phyloP scores from a whole-genome alignment of 2,329 filamentous ascomycete genomes.

The Talaromyces sp. region DNA sequence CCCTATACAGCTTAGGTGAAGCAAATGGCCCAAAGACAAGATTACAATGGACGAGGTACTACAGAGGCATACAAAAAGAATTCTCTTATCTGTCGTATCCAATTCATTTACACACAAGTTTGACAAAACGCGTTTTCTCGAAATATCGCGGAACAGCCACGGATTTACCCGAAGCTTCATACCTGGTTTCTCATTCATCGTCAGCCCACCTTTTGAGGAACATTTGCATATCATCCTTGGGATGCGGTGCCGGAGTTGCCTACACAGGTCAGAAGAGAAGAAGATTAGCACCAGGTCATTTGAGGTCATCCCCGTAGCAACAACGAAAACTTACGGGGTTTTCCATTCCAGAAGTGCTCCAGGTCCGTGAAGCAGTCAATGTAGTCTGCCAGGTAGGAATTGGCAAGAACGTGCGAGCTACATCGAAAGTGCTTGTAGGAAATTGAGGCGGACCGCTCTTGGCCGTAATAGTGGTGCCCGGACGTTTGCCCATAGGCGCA shows the following conservation, averaged over 20 bases:
- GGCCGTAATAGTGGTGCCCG: slow-evolving; percentile 54
- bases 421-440: slow-evolving; percentile 51
- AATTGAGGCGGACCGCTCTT: slow-evolving; percentile 47
- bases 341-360: slow-evolving; percentile 48
- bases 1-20: neutral
- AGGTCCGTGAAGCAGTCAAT: slow-evolving; percentile 47
- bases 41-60: neutral
- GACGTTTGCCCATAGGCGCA: slow-evolving; percentile 57
- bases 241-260: slow-evolving; percentile 51
- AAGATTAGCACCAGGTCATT: neutral
- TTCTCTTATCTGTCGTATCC: neutral
- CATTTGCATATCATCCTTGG: slow-evolving; percentile 52
- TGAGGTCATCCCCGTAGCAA: neutral
- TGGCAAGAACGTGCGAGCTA: slow-evolving; percentile 50
- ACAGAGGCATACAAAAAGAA: neutral
- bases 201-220: slow-evolving; percentile 58
- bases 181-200: slow-evolving; percentile 2
- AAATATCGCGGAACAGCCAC: neutral
- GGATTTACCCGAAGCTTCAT: neutral
- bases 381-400: slow-evolving; percentile 47
- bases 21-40: neutral
- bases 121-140: neutral
- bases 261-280: slow-evolving; percentile 27
- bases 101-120: neutral
- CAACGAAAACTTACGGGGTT: slow-evolving; percentile 52